Base-by-base conservation (phyloP, 2,329 filamentous ascomycete species). In the Fusarium verrucosum region DNA sequence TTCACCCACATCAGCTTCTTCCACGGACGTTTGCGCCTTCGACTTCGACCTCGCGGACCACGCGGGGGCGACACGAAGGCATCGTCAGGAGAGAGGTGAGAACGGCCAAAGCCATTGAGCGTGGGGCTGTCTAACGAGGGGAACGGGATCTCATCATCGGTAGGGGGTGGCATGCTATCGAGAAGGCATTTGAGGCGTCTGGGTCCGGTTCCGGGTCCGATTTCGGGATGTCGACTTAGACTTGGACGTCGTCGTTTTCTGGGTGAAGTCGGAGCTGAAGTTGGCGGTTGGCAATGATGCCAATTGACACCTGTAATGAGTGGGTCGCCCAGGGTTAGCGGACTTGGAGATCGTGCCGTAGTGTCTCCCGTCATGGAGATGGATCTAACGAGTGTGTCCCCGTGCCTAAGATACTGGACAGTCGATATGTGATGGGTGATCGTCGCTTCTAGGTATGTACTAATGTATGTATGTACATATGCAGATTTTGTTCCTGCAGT, bases 1-100 rank as follows among this genome's bases (percentile, higher is more conserved):
- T 96, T 97, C 73, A 99, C 94, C 95, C 95, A 99, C 52, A 99
- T 85, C 66, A 99, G 80, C 81, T 98, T 98, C 83, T 96, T 96
- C 92, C 94, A 98, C 11, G 87, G 87, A 46, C 87, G 86, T 73
- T 89, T 92, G 66, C 89, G 83, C 70, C 87, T 83, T 42, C 90
- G 84, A 68, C 89, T 91, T 44, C 87, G 81, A 66, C 87, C 90
- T 17, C 87, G 83, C 37, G 72, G 53, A 45, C 68, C 77, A 72
- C 87, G 84, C 6, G 88, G 87, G 33, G 89, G 86, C 3, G 88
- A 87, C 71, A 87, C 84, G 77, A 92, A 92, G 52, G 92, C 92
- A 85, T 96, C 92, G 79, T 94, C 90, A 16, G 92, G 92, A 5
- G 92, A 89, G 37, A 96, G 87, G 63, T 88, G 89, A 46, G 85